These are phyloP conservation scores for Trichothecium sympodiale DNA, from an alignment of 2,329 filamentous ascomycete species.

Conservation along the genomic window DNA sequence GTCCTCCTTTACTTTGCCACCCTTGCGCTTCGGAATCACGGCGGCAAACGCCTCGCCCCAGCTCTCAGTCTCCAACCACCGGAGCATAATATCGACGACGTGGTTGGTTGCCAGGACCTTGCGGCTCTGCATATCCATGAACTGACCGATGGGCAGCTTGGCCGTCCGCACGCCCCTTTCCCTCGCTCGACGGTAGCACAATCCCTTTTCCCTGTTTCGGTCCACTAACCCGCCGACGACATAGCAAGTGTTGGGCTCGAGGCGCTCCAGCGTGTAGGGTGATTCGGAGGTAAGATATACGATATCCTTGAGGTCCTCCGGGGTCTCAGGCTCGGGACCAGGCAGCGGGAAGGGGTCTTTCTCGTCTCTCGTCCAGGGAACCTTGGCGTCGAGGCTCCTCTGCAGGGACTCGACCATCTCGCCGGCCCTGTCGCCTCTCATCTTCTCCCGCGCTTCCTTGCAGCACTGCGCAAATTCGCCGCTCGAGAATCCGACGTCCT, in stretches of 20 bases:
- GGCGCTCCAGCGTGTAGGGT: constrained; percentile 67
- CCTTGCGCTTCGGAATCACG: constrained; percentile 86
- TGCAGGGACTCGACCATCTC: constrained; percentile 48
- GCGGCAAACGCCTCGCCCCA: constrained; percentile 84
- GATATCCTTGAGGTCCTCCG: constrained; percentile 33
- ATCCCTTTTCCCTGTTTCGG: constrained; percentile 88
- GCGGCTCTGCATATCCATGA: constrained; percentile 79
- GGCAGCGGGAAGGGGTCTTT: constrained; percentile 21
- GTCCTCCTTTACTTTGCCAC: constrained; percentile 51
- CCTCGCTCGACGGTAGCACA: constrained; percentile 76
- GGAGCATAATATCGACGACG: constrained; percentile 91
- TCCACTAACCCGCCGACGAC: constrained; percentile 92
- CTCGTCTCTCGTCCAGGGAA: constrained; percentile 20
- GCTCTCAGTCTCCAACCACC: constrained; percentile 80
- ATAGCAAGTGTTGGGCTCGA: constrained; percentile 84
- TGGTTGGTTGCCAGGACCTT: constrained; percentile 89
- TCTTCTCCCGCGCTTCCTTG: constrained; percentile 52
- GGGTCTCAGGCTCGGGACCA: constrained; percentile 18
- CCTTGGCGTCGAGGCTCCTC: constrained; percentile 16
- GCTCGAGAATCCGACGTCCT: constrained; percentile 60
- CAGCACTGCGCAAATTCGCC: constrained; percentile 65
- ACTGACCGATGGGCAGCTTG: constrained; percentile 89
- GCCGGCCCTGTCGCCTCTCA: constrained; percentile 45
- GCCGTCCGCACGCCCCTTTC: constrained; percentile 74
- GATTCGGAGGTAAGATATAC: constrained; percentile 91